phyloP scores from a whole-genome alignment of 192 early-diverging fungal genomes.

The Funneliformis mosseae region DNA sequence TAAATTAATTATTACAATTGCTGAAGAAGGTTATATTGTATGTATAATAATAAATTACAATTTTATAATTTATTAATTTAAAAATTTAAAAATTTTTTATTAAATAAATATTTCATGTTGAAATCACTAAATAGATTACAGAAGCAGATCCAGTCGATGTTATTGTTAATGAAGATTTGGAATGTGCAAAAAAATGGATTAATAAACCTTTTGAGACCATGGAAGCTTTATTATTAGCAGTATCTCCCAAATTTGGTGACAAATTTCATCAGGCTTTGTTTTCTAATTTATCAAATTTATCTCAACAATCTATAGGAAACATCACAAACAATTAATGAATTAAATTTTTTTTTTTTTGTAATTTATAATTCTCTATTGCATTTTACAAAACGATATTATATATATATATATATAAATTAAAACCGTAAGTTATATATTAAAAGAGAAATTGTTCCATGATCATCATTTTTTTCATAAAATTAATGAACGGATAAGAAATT shows the following conservation, averaged over 20 bases:
- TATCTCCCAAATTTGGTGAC: conserved; percentile 41
- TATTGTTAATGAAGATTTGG: conserved; percentile 12
- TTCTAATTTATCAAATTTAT: conserved; percentile 37
- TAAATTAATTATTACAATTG: conserved; percentile 9
- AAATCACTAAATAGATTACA: conserved; percentile 15
- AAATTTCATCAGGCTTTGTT: conserved; percentile 40
- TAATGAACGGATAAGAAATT: neutral
- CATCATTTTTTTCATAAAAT: neutral
- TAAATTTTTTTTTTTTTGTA: conserved; percentile 1
- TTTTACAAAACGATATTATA: neutral
- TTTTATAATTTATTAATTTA: neutral
- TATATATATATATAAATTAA: neutral
- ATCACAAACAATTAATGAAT: neutral
- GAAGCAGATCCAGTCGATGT: neutral
- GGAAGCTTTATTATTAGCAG: conserved; percentile 42
- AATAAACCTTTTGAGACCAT: conserved; percentile 44
- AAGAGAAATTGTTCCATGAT: neutral
- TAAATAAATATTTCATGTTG: neutral
- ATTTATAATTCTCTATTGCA: neutral
- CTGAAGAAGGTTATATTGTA: conserved; percentile 13
- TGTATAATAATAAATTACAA: neutral
- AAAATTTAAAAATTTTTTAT: neutral
- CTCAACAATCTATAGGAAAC: neutral
- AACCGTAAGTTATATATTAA: neutral
- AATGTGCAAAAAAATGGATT: conserved; percentile 18